Percentiles rank a stretch among this genome's conserved stretches.
These are phyloP conservation scores for Batkoa obscura DNA, from an alignment of 371 early-diverging fungal species.

Conservation along the genomic window DNA sequence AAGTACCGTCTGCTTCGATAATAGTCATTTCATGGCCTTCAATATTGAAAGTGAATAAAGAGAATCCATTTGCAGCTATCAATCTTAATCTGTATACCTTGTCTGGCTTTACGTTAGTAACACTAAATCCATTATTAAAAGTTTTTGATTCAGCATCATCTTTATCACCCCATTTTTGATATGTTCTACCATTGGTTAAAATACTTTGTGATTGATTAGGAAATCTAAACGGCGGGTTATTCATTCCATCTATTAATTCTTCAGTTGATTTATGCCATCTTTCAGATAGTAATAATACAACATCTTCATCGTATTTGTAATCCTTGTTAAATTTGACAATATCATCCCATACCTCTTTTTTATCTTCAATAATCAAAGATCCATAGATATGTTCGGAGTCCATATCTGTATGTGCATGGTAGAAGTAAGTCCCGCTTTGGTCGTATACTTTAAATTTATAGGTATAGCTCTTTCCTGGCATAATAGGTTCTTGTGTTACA, in stretches of 20 bases:
- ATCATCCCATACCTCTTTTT: not conserved
- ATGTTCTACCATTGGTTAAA: not conserved
- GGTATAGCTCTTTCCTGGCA: slow-evolving; percentile 12
- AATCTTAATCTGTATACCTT: not conserved
- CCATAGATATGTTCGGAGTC: not conserved
- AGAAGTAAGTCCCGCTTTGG: slow-evolving; percentile 18
- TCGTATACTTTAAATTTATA: slow-evolving; percentile 15
- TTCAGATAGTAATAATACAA: not conserved
- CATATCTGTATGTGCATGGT: slow-evolving; percentile 1
- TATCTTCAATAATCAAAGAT: not conserved
- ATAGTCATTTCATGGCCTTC: not conserved
- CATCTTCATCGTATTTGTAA: not conserved
- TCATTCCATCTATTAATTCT: not conserved
- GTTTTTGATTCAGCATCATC: too few relatives aligned
- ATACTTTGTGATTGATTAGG: not conserved
- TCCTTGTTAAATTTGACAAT: not conserved
- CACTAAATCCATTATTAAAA: too few relatives aligned
- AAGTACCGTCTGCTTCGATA: slow-evolving; percentile 1
- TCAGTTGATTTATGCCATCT: not conserved
- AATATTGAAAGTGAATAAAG: not conserved
- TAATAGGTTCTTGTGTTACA: slow-evolving; percentile 18
- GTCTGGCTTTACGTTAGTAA: not conserved
- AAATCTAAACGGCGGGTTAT: not conserved
- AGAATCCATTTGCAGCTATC: not conserved
- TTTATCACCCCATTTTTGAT: not conserved